Evolutionary conservation across 2,329 filamentous ascomycete species (phyloP).

Genomic region (Ascosphaera apis): DNA sequence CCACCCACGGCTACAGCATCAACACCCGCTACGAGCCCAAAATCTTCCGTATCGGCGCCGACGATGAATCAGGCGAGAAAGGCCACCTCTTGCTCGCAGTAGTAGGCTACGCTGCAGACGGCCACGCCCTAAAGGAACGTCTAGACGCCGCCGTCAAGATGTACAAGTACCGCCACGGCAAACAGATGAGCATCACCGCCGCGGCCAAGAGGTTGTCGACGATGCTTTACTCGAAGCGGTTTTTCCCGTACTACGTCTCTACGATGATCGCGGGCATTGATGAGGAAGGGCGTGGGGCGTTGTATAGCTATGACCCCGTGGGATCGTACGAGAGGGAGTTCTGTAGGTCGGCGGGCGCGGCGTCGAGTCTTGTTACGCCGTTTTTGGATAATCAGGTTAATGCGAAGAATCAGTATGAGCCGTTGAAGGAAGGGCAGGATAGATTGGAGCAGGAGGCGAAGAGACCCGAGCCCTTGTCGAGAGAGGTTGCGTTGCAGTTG

Average conservation of each 20-base stretch:
- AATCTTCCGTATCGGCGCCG: constrained; percentile 90
- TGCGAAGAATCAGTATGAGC: constrained; percentile 95
- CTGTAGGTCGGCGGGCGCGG: constrained; percentile 80
- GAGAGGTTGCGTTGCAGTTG: constrained; percentile 55
- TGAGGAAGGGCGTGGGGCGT: constrained; percentile 76
- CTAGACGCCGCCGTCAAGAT: constrained; percentile 92
- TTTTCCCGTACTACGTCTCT: constrained; percentile 96
- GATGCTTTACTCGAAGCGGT: constrained; percentile 90
- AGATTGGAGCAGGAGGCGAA: constrained; percentile 45
- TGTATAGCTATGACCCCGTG: constrained; percentile 96
- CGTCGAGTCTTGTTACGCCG: constrained; percentile 88
- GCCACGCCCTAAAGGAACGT: constrained; percentile 77
- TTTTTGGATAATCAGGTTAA: constrained; percentile 99
- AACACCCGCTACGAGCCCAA: constrained; percentile 91
- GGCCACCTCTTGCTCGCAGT: constrained; percentile 78
- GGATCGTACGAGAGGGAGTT: constrained; percentile 95
- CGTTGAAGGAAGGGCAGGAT: constrained; percentile 64
- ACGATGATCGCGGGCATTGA: constrained; percentile 87
- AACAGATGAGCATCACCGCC: constrained; percentile 81
- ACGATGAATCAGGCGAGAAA: constrained; percentile 62
- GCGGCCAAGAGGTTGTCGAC: constrained; percentile 89
- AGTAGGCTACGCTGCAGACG: constrained; percentile 88
- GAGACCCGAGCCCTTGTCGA: constrained; percentile 39
- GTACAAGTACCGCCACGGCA: constrained; percentile 96
- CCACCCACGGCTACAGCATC: constrained; percentile 94